phyloP scores from a whole-genome alignment of 2,329 filamentous ascomycete genomes.

The Parasarocladium wereldwijsianum region DNA sequence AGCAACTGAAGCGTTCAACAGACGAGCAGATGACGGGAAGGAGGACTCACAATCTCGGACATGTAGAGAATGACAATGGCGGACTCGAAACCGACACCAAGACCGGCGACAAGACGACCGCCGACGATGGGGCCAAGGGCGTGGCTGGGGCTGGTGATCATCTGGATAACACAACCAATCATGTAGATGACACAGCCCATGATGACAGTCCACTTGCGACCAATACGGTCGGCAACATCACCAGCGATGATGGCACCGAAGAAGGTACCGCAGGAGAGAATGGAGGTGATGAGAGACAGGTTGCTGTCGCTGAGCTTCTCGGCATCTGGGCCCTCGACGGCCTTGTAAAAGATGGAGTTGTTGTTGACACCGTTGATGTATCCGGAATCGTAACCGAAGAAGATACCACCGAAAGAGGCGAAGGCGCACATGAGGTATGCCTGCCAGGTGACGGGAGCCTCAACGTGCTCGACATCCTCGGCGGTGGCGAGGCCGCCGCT shows the following conservation, averaged over 20 bases:
- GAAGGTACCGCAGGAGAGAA: conserved; percentile 66
- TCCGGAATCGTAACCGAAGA: conserved; percentile 58
- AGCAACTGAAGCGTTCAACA: not conserved
- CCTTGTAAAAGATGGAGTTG: conserved; percentile 33
- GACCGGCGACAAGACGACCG: conserved; percentile 60
- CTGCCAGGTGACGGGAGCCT: conserved; percentile 55
- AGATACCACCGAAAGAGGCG: conserved; percentile 49
- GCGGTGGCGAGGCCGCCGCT: conserved; percentile 24
- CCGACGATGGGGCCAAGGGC: conserved; percentile 50
- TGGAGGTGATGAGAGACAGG: conserved; percentile 51
- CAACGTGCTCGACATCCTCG: conserved; percentile 41
- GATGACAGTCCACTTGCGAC: conserved; percentile 59
- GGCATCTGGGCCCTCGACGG: conserved; percentile 28
- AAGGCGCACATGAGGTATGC: conserved; percentile 51
- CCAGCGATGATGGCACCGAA: conserved; percentile 65
- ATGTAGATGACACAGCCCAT: conserved; percentile 58
- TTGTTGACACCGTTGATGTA: conserved; percentile 47
- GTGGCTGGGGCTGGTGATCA: conserved; percentile 28
- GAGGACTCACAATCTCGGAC: conserved; percentile 55
- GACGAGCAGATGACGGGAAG: not conserved
- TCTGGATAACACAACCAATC: conserved; percentile 54
- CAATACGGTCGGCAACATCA: conserved; percentile 61
- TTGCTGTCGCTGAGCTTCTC: conserved; percentile 23
- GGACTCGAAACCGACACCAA: conserved; percentile 70
- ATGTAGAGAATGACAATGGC: conserved; percentile 77